These are phyloP conservation scores for Jacaranda mimosifolia DNA, from an alignment of 257 asterid species.

Conservation along the genomic window DNA sequence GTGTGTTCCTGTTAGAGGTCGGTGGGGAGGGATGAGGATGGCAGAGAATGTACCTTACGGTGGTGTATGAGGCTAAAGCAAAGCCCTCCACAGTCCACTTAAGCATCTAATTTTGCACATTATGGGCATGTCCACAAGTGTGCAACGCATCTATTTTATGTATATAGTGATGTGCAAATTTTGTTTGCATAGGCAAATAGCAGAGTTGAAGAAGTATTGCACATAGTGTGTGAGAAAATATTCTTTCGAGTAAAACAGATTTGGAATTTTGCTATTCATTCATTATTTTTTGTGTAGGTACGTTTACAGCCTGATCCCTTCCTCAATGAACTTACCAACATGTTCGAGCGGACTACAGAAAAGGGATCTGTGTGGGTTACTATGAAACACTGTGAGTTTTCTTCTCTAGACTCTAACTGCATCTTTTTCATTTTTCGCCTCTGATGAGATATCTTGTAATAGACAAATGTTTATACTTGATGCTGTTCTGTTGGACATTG, in stretches of 20 bases:
- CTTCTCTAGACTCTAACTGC: slow-evolving; percentile 19
- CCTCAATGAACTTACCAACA: slow-evolving; percentile 76
- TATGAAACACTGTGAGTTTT: slow-evolving; percentile 70
- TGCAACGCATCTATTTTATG: no score
- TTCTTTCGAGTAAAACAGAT: background rate
- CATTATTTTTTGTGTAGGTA: slow-evolving; percentile 50
- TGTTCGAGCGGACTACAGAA: slow-evolving; percentile 84
- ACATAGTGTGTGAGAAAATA: background rate
- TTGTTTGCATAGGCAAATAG: slow-evolving; percentile 15
- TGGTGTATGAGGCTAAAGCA: background rate
- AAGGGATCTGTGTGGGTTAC: slow-evolving; percentile 96
- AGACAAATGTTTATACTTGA: background rate
- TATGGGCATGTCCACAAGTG: background rate
- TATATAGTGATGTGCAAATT: background rate
- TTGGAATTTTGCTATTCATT: slow-evolving; percentile 15
- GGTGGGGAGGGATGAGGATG: background rate
- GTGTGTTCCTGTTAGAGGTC: background rate
- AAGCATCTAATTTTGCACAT: background rate
- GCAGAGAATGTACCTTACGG: no score
- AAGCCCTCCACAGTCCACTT: background rate
- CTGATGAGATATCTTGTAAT: slow-evolving; percentile 7
- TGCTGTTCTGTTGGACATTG: slow-evolving; percentile 19
- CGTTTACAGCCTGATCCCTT: slow-evolving; percentile 86
- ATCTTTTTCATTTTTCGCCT: slow-evolving; percentile 20
- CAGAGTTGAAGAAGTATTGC: background rate